A percentile compares a stretch with the other conserved stretches of the same genome.
phyloP scores from a whole-genome alignment of 257 asterid genomes.

The Solanum arcanum region DNA sequence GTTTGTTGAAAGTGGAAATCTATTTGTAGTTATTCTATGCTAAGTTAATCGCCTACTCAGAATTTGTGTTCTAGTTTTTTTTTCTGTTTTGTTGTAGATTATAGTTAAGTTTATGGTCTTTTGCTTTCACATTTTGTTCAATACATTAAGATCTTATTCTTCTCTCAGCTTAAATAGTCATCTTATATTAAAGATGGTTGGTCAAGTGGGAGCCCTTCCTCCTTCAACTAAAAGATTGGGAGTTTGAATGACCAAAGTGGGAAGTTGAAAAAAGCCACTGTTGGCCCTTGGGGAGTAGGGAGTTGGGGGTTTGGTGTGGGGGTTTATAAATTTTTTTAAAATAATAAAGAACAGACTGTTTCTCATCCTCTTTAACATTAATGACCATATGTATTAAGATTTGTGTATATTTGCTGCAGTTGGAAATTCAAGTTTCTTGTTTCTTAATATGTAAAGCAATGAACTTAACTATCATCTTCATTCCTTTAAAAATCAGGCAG shows the following conservation, averaged over 20 bases:
- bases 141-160: background rate
- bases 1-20: background rate
- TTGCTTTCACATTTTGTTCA: background rate
- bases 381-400: background rate
- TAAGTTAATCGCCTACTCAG: background rate
- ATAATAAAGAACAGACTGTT: background rate
- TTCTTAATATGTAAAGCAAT: background rate
- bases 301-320: background rate
- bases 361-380: background rate
- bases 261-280: background rate
- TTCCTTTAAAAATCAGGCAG: constrained; percentile 18
- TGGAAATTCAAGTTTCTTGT: background rate
- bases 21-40: background rate
- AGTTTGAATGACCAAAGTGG: background rate
- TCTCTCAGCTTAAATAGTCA: background rate
- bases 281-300: background rate
- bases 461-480: constrained; percentile 1
- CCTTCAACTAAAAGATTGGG: background rate
- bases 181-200: background rate
- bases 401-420: background rate
- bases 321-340: background rate
- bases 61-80: background rate
- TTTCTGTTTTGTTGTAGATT: background rate
- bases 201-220: background rate
- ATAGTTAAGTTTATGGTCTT: background rate